phyloP scores from a whole-genome alignment of 176 grass and related monocot species.

The Oryza meridionalis region DNA sequence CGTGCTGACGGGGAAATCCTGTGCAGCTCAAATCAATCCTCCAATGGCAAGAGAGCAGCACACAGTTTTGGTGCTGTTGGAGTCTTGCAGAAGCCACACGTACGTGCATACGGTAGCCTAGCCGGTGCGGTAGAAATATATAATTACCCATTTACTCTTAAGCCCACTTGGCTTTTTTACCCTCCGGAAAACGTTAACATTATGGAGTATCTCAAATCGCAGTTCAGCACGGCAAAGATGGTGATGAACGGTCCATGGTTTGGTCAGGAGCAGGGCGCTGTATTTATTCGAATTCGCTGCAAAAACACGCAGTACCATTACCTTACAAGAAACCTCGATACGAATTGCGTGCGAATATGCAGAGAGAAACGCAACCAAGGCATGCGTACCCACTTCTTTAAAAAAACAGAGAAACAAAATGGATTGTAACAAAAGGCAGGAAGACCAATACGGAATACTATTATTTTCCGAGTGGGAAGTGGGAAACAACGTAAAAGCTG shows the following conservation, averaged over 20 bases:
- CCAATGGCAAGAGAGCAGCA: not conserved
- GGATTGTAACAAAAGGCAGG: not conserved
- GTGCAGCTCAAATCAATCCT: not conserved
- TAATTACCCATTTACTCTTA: not conserved
- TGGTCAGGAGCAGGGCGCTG: too few relatives aligned
- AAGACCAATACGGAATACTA: not conserved
- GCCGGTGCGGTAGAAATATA: not conserved
- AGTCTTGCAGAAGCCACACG: constrained; percentile 10
- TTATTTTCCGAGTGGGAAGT: not conserved
- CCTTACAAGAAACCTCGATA: not conserved
- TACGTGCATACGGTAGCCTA: not conserved
- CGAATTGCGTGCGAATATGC: not conserved
- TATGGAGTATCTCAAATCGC: too few relatives aligned
- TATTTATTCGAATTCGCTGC: not conserved
- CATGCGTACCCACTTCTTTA: not conserved
- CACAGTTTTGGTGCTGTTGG: not conserved
- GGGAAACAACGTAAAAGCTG: not conserved
- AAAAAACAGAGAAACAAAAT: not conserved
- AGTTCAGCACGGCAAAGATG: too few relatives aligned
- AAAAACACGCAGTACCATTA: not conserved
- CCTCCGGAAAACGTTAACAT: not conserved
- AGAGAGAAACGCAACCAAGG: not conserved
- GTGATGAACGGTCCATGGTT: too few relatives aligned
- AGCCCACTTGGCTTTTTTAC: not conserved
- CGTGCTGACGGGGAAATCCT: not conserved